phyloP scores from a whole-genome alignment of 495 filamentous ascomycete species.

The Stereocaulon alpinum region DNA sequence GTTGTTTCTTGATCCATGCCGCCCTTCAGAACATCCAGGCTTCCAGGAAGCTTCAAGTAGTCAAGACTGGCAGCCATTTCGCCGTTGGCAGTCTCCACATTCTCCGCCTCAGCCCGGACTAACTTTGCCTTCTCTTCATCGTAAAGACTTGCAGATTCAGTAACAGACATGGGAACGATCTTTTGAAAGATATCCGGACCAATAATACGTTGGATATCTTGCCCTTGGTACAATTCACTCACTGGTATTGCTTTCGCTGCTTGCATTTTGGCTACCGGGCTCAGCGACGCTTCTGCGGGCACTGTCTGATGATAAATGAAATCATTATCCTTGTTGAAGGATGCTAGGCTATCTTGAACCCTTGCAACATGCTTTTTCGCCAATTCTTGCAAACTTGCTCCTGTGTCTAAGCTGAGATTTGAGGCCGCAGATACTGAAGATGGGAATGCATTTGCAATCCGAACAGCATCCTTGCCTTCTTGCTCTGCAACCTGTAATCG shows the following conservation, averaged over 20 bases:
- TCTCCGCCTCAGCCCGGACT: conserved; percentile 84
- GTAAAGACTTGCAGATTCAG: conserved; percentile 91
- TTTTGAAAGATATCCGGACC: conserved; percentile 95
- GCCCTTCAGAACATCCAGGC: conserved; percentile 83
- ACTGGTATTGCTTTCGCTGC: conserved; percentile 98
- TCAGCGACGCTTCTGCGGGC: conserved; percentile 69
- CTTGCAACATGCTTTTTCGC: conserved; percentile 70
- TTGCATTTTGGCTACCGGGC: conserved; percentile 77
- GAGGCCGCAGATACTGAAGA: conserved; percentile 66
- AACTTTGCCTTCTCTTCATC: conserved; percentile 98
- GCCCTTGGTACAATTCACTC: conserved; percentile 89
- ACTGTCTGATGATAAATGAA: conserved; percentile 95
- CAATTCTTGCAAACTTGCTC: conserved; percentile 59
- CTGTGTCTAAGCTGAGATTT: conserved; percentile 74
- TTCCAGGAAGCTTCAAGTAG: conserved; percentile 81
- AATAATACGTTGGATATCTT: conserved; percentile 93
- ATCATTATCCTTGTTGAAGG: conserved; percentile 86
- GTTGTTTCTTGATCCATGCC: conserved; percentile 83
- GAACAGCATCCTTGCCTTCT: conserved; percentile 62
- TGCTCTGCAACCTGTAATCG: conserved; percentile 73
- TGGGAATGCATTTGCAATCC: conserved; percentile 71
- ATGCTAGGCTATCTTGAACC: conserved; percentile 67
- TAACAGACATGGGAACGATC: conserved; percentile 92
- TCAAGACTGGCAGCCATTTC: conserved; percentile 95
- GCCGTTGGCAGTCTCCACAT: conserved; percentile 78